Conservation (phyloP, 2,329 filamentous ascomycete genomes). For the Fusarium anguioides region DNA sequence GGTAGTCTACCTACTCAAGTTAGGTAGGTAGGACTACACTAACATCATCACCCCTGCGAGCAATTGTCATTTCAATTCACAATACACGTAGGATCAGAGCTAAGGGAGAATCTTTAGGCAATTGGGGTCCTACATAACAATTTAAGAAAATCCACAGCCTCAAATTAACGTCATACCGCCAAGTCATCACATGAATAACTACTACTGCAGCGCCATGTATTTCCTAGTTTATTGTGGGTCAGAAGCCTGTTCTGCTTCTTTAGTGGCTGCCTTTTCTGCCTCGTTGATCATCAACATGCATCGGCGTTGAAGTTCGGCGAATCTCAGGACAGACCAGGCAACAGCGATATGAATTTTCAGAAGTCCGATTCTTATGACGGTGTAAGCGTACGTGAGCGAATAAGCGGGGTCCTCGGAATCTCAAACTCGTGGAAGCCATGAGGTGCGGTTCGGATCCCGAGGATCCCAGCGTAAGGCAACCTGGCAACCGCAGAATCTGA, state of each 20-base stretch:
- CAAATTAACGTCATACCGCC: neutral
- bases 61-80: neutral
- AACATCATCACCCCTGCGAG: too few relatives aligned
- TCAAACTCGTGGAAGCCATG: neutral
- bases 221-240: neutral
- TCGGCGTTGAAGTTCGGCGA: neutral
- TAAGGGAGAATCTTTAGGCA: neutral
- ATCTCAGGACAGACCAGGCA: neutral
- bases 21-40: too few relatives aligned
- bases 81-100: neutral
- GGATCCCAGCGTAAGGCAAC: neutral
- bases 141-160: neutral
- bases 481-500: neutral
- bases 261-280: constrained; percentile 6
- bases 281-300: too few relatives aligned
- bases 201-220: neutral
- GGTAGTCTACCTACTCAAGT: too few relatives aligned
- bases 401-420: too few relatives aligned
- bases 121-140: too few relatives aligned
- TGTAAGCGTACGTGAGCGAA: neutral
- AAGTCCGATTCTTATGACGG: neutral
- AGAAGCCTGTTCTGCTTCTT: neutral
- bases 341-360: neutral
- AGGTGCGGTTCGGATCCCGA: neutral
- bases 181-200: neutral